Evolutionary conservation across 2,329 filamentous ascomycete species (phyloP).

Genomic region (Pezicula radicicola): DNA sequence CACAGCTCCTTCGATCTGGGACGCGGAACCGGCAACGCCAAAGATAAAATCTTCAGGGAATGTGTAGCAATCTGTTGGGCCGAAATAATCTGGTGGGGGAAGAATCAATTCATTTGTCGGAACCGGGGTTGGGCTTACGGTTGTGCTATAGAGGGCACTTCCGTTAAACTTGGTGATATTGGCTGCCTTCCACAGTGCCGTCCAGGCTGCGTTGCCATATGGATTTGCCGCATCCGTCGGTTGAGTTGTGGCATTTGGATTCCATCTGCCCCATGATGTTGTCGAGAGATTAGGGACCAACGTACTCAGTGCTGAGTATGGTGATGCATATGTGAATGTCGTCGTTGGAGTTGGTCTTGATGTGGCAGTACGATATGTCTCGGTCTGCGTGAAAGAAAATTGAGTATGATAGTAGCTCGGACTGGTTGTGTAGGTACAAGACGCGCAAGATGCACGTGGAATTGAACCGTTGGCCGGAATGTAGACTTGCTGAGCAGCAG

Average conservation of each 20-base stretch:
- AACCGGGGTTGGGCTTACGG: conserved; percentile 51
- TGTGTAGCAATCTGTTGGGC: conserved; percentile 26
- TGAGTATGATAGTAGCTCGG: conserved; percentile 3
- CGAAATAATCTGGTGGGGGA: conserved; percentile 35
- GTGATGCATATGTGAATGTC: conserved; percentile 28
- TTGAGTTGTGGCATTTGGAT: conserved; percentile 30
- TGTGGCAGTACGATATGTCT: conserved; percentile 35
- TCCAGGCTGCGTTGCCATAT: conserved; percentile 37
- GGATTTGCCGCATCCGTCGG: conserved; percentile 31
- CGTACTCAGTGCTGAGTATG: conserved; percentile 30
- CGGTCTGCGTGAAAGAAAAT: conserved; percentile 34
- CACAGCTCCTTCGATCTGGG: conserved; percentile 42
- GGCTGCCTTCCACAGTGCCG: conserved; percentile 31
- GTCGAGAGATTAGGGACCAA: conserved; percentile 33
- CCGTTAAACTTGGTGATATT: conserved; percentile 32
- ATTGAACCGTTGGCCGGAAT: conserved; percentile 26
- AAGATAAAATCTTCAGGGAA: conserved; percentile 44
- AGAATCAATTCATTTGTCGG: conserved; percentile 51
- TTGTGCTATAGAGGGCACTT: conserved; percentile 40
- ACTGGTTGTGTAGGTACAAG: background rate
- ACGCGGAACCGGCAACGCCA: conserved; percentile 44
- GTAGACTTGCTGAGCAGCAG: conserved; percentile 31
- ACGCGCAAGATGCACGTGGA: conserved; percentile 4
- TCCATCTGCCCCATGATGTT: conserved; percentile 39
- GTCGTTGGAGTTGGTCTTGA: conserved; percentile 29